Base-by-base conservation (phyloP, 352 stramenopile genomes). In the Globisporangium mamillatum region DNA sequence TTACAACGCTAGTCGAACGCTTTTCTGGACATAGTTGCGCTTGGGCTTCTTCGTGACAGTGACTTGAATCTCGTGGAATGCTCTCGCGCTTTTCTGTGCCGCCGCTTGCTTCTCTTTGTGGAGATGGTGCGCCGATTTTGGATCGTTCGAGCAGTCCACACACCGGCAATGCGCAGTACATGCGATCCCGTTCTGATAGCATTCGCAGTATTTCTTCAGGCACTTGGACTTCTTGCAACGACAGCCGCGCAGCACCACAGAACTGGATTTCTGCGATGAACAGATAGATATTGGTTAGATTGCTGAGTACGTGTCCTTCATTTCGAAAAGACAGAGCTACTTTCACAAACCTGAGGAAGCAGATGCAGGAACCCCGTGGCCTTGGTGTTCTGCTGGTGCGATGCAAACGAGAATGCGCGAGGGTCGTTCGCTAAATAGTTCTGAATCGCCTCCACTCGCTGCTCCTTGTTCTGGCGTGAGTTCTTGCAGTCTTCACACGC, bases 131-230 rank as follows among this genome's bases (percentile, higher is more conserved):
- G 78, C 78, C 4, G 75, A 61, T 46, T 74, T 73, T 12, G 80
- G 54, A 64, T 92, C 77, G 81, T 99, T 99, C 63, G 92, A 85
- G 78, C 97, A 99, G 64, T 99, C 92, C 55, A 84, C 77, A 74
- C 97, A 99, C 70, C 98, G 97, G 76, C 97, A 99, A 67, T 94
- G 85, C 24, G 80, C 77, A 7, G 93, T 95, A 72, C 97, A 98
- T 78, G 74, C 85, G 59, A 91, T 91, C 67, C 70, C 87, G 75
- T 94, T 97, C 77, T 98, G 86, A 77, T 98, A 99, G 79, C 97
- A 99, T 75, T 99, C 96, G 80, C 97, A 99, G 80, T 99, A 95
- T 68, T 99, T 99, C 75, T 99, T 99, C 25, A 99, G 78, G 86
- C 97, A 99, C 67, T 92, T 92, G 63, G 91, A 98, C 71, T 98